Conservation (phyloP, 1,139 yeast species). For the Waltiozyma solani region DNA sequence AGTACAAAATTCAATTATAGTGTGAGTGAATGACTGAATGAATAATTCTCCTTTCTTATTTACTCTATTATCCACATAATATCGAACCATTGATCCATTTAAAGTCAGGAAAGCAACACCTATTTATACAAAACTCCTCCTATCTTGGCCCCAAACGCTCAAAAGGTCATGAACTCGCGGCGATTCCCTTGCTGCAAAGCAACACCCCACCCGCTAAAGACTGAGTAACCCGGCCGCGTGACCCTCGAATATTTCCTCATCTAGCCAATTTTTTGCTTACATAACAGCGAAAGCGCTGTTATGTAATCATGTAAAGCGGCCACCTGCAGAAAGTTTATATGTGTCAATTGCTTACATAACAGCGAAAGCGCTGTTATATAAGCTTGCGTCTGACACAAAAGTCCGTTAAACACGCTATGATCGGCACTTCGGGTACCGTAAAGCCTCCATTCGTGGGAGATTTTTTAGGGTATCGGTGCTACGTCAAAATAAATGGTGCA, state of each 20-base stretch:
- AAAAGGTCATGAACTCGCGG: not conserved
- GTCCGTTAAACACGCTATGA: not conserved
- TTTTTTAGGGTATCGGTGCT: too few relatives aligned
- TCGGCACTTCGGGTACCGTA: not conserved
- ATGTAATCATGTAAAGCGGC: not conserved
- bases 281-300: slow-evolving; percentile 1
- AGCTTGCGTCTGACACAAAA: not conserved
- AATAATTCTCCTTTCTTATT: too few relatives aligned
- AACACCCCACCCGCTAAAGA: too few relatives aligned
- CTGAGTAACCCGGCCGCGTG: not conserved
- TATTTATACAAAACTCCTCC: not conserved
- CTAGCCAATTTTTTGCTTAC: not conserved
- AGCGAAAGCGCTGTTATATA: slow-evolving; percentile 1
- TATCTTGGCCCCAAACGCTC: not conserved
- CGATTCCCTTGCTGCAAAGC: too few relatives aligned
- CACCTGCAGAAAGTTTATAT: not conserved
- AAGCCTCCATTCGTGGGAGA: too few relatives aligned
- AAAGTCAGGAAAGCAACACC: not conserved
- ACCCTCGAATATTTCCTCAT: not conserved
- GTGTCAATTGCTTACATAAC: not conserved
- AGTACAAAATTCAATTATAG: not conserved
- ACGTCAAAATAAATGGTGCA: too few relatives aligned
- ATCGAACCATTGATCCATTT: too few relatives aligned
- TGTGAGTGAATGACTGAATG: too few relatives aligned
- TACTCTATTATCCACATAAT: too few relatives aligned